phyloP scores from a whole-genome alignment of 495 filamentous ascomycete species.

The Aspergillus bridgeri region DNA sequence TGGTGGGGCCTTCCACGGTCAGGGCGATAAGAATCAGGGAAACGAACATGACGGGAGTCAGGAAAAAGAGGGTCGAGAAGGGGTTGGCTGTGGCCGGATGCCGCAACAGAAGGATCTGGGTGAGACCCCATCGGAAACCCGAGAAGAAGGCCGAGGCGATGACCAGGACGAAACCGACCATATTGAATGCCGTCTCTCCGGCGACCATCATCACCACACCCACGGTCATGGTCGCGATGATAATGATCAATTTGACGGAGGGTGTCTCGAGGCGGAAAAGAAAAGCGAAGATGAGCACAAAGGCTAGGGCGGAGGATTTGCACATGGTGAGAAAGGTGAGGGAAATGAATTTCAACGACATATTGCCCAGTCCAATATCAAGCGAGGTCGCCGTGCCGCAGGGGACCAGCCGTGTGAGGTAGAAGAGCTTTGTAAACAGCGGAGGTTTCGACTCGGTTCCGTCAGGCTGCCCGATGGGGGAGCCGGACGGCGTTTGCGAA shows the following conservation, averaged over 20 bases:
- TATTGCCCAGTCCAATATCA: constrained; percentile 96
- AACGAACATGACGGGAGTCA: constrained; percentile 93
- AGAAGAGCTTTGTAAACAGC: constrained; percentile 84
- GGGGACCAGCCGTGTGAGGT: constrained; percentile 85
- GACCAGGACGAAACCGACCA: constrained; percentile 84
- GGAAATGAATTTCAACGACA: constrained; percentile 89
- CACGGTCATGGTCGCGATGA: constrained; percentile 89
- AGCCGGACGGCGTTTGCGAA: constrained; percentile 44
- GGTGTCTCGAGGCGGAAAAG: constrained; percentile 87
- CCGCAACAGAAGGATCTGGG: constrained; percentile 90
- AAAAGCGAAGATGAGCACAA: constrained; percentile 95
- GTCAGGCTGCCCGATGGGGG: constrained; percentile 39
- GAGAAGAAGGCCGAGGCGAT: constrained; percentile 92
- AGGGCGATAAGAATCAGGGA: constrained; percentile 76
- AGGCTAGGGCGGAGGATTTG: constrained; percentile 93
- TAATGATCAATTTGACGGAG: constrained; percentile 76
- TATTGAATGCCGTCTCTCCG: constrained; percentile 87
- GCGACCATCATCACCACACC: constrained; percentile 99
- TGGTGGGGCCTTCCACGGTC: constrained; percentile 74
- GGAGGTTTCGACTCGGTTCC: constrained; percentile 52
- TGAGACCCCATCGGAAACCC: constrained; percentile 95
- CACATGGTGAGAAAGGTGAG: constrained; percentile 99
- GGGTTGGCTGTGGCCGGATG: constrained; percentile 96
- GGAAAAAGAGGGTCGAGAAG: constrained; percentile 94
- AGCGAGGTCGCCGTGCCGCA: constrained; percentile 92